Conservation (phyloP, 2,329 filamentous ascomycete genomes). For the Camillea tinctor region DNA sequence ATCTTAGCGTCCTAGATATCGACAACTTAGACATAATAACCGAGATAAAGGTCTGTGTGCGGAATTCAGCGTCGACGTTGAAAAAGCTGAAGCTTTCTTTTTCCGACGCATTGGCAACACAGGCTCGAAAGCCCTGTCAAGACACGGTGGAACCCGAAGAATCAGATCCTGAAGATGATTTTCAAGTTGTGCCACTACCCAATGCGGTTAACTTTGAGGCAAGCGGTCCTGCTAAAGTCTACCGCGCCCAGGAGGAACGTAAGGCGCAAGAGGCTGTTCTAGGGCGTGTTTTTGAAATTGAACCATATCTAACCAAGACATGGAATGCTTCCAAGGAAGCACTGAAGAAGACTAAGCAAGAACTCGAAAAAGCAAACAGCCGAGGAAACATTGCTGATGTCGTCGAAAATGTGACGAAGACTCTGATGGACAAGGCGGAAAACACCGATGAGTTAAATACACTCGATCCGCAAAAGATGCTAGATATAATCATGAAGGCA, state of each 20-base stretch:
- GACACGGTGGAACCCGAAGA: conserved; percentile 43
- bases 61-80: conserved; percentile 53
- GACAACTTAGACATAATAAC: conserved; percentile 54
- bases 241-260: conserved; percentile 51
- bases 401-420: conserved; percentile 41
- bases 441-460: conserved; percentile 32
- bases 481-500: conserved; percentile 51
- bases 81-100: conserved; percentile 58
- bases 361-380: conserved; percentile 23
- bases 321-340: conserved; percentile 25
- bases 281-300: conserved; percentile 52
- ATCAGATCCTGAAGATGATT: conserved; percentile 56
- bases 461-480: conserved; percentile 42
- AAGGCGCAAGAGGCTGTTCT: conserved; percentile 55
- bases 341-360: conserved; percentile 25
- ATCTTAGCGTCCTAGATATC: conserved; percentile 57
- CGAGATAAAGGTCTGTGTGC: conserved; percentile 56
- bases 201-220: conserved; percentile 33
- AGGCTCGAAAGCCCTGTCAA: conserved; percentile 43
- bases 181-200: conserved; percentile 42
- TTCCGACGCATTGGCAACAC: conserved; percentile 49
- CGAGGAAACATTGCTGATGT: conserved; percentile 36
- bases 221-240: conserved; percentile 43
- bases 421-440: conserved; percentile 42
- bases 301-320: conserved; percentile 40